phyloP scores from a whole-genome alignment of 139 green algal species.

The Chlorokybus atmophyticus region DNA sequence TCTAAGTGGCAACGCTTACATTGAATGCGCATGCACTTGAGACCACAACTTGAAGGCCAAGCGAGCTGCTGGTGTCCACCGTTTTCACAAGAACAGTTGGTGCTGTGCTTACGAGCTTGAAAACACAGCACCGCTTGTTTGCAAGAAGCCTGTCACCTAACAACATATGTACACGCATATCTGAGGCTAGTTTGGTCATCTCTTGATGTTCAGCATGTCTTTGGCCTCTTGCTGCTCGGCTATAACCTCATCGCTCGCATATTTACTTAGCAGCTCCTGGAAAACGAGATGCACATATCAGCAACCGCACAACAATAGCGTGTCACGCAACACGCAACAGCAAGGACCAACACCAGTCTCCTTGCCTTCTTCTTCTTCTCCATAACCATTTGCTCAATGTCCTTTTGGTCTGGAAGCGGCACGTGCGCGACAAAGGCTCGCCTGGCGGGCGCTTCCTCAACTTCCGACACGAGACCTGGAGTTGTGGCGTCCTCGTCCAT shows the following conservation, averaged over 20 bases:
- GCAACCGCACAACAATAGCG: background rate
- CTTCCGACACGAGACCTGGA: no score
- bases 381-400: constrained; percentile 80
- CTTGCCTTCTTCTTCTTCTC: constrained; percentile 71
- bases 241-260: constrained; percentile 16
- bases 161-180: no score
- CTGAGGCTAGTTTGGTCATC: no score
- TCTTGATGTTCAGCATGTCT: constrained; percentile 24
- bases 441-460: constrained; percentile 11
- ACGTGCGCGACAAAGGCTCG: constrained; percentile 75
- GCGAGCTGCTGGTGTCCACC: no score
- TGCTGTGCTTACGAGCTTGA: no score
- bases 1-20: no score
- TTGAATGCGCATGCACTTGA: no score
- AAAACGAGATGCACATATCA: background rate
- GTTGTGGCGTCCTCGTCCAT: no score
- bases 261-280: constrained; percentile 26
- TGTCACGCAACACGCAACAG: background rate
- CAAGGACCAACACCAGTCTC: background rate
- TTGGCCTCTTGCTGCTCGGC: constrained; percentile 21
- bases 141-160: no score
- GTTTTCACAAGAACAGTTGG: no score
- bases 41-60: no score
- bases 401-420: constrained; percentile 74
- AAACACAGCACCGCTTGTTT: no score